These are phyloP conservation scores for Suillus subluteus DNA, from an alignment of 768 basidiomycete species.

Conservation along the genomic window DNA sequence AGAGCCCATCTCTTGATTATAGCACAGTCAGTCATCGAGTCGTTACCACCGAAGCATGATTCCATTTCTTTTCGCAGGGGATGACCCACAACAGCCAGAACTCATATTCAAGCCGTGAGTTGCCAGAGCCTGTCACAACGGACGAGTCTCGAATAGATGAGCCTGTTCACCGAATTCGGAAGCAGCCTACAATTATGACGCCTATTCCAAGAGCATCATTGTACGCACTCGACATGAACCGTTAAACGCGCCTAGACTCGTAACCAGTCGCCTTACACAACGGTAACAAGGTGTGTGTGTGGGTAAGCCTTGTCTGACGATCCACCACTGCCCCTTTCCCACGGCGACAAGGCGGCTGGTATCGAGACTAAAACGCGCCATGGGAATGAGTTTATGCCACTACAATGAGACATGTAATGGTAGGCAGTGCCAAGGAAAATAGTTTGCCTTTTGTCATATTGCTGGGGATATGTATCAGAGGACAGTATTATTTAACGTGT, in stretches of 20 bases:
- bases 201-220: slow-evolving; percentile 2
- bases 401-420: neutral
- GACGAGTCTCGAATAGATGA: neutral
- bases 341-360: too few species aligned
- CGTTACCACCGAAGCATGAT: neutral
- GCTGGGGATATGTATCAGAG: neutral
- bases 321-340: too few species aligned
- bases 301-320: too few species aligned
- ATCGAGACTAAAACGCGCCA: neutral
- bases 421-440: neutral
- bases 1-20: slow-evolving; percentile 10
- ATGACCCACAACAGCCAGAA: neutral
- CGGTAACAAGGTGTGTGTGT: too few species aligned
- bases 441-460: neutral
- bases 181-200: neutral
- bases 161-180: neutral
- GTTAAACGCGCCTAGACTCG: neutral
- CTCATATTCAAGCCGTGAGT: slow-evolving; percentile 6
- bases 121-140: neutral
- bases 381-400: neutral
- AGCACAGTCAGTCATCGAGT: slow-evolving; percentile 4
- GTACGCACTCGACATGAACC: neutral
- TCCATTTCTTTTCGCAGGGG: neutral
- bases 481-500: neutral
- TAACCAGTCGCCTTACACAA: too few species aligned